These are phyloP conservation scores for Gaeumannomyces tritici DNA, from an alignment of 2,329 filamentous ascomycete genomes.

Conservation along the genomic window DNA sequence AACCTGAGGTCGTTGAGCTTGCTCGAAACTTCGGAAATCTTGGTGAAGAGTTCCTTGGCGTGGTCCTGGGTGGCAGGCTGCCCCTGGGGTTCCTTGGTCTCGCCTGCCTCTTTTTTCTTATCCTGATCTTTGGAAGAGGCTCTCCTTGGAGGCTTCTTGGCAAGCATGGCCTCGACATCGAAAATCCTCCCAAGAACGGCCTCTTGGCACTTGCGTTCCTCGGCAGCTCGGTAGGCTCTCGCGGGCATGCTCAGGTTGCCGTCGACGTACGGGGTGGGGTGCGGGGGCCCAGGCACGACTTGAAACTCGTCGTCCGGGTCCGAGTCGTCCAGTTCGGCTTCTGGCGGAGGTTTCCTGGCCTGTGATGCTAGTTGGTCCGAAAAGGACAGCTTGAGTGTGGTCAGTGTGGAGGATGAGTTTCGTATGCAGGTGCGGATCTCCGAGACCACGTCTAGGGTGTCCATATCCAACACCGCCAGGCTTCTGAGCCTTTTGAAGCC, in stretches of 20 bases:
- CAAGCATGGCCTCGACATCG: conserved; percentile 32
- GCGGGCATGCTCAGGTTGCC: conserved; percentile 29
- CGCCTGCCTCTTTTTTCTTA: not conserved
- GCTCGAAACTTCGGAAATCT: conserved; percentile 28
- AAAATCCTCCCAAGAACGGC: conserved; percentile 42
- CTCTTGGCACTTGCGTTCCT: conserved; percentile 47
- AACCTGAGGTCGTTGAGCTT: conserved; percentile 31
- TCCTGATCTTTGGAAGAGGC: conserved; percentile 14
- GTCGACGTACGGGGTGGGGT: conserved; percentile 16
- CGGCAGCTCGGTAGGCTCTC: conserved; percentile 36
- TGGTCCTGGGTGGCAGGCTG: conserved; percentile 14
- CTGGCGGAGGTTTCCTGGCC: conserved; percentile 31
- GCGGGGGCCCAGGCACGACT: conserved; percentile 21
- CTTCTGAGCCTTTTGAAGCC: conserved; percentile 45
- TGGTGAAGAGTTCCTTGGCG: conserved; percentile 23
- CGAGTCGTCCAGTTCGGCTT: conserved; percentile 27
- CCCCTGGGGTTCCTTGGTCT: conserved; percentile 16
- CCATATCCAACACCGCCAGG: conserved; percentile 50
- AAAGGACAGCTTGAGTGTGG: conserved; percentile 47
- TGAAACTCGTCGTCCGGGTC: conserved; percentile 48
- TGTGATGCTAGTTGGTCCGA: conserved; percentile 40
- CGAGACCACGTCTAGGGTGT: conserved; percentile 42
- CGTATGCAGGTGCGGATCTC: conserved; percentile 47
- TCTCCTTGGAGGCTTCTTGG: conserved; percentile 21
- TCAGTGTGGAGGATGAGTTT: conserved; percentile 44